phyloP scores from a whole-genome alignment of 2,329 filamentous ascomycete genomes.

The Albophoma yamanashiensis region DNA sequence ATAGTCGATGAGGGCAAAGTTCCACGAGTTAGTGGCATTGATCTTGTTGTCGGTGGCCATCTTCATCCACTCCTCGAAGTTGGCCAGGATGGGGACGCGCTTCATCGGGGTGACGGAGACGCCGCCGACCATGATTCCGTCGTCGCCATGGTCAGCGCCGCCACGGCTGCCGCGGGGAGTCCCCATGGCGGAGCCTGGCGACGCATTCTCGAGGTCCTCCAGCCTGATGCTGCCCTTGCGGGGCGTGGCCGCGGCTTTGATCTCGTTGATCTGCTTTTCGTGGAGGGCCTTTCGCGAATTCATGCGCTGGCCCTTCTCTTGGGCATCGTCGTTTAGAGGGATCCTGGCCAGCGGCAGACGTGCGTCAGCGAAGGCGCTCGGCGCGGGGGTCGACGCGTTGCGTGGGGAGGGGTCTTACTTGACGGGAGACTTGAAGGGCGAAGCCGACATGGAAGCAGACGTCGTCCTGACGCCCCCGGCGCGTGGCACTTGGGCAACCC shows the following conservation, averaged over 20 bases:
- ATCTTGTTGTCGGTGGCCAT: conserved; percentile 99
- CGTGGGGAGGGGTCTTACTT: conserved; percentile 31
- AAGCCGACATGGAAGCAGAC: conserved; percentile 34
- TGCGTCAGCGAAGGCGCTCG: conserved; percentile 1
- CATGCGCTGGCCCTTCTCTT: conserved; percentile 80
- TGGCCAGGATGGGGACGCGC: conserved; percentile 87
- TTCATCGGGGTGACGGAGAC: conserved; percentile 88
- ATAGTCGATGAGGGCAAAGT: conserved; percentile 99
- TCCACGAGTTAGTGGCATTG: conserved; percentile 97
- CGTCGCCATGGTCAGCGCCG: conserved; percentile 36
- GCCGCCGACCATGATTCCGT: conserved; percentile 56
- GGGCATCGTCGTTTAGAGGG: conserved; percentile 88
- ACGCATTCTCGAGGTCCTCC: conserved; percentile 46
- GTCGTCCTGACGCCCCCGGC: conserved; percentile 34
- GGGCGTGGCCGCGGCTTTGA: conserved; percentile 61
- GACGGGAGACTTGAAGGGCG: conserved; percentile 46
- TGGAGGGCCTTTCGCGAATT: conserved; percentile 82
- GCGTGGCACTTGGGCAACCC: conserved; percentile 44
- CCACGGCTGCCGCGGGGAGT: conserved; percentile 35
- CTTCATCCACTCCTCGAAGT: conserved; percentile 99
- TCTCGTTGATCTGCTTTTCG: conserved; percentile 84
- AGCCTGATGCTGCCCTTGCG: conserved; percentile 52
- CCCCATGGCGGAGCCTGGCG: conserved; percentile 41
- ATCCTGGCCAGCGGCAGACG: conserved; percentile 46
- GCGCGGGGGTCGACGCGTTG: neutral